Percentiles rank a stretch among this genome's conserved stretches.
Evolutionary conservation across 2,329 filamentous ascomycete species (phyloP).

Genomic region (Microsporum canis): DNA sequence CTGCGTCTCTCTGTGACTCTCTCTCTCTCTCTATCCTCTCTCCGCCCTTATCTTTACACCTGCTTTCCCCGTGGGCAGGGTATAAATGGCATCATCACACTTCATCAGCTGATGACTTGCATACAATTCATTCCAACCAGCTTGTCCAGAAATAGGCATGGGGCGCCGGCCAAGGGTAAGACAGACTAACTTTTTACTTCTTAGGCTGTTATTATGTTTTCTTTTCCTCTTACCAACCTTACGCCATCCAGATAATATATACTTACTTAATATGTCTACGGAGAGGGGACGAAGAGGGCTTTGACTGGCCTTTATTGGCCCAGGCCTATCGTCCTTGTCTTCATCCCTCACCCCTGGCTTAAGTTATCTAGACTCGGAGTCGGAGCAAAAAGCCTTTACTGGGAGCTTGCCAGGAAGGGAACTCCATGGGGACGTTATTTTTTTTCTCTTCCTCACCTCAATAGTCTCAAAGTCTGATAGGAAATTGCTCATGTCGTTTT

Average conservation of each 20-base stretch:
- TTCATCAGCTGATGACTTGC: constrained; percentile 6
- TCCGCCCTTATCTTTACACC: not conserved
- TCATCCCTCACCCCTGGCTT: not conserved
- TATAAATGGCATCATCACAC: not conserved
- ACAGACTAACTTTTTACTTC: not conserved
- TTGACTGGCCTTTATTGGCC: not conserved
- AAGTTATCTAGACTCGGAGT: not conserved
- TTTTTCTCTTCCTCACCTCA: not conserved
- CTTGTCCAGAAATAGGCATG: constrained; percentile 1
- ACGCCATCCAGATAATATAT: no score
- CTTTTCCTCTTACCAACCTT: not conserved
- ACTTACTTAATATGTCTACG: no score
- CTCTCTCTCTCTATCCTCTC: not conserved
- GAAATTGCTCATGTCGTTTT: no score
- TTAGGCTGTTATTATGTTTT: not conserved
- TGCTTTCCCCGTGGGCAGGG: not conserved
- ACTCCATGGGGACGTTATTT: not conserved
- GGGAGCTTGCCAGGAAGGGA: not conserved
- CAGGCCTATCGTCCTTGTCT: not conserved
- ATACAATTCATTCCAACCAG: not conserved
- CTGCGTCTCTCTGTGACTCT: no score
- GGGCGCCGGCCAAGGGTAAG: not conserved
- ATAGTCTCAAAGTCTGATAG: not conserved
- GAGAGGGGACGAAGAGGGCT: not conserved
- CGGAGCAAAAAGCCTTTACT: not conserved